phyloP scores from a whole-genome alignment of 805 yeast species.

The Monosporozyma yasuniensis region DNA sequence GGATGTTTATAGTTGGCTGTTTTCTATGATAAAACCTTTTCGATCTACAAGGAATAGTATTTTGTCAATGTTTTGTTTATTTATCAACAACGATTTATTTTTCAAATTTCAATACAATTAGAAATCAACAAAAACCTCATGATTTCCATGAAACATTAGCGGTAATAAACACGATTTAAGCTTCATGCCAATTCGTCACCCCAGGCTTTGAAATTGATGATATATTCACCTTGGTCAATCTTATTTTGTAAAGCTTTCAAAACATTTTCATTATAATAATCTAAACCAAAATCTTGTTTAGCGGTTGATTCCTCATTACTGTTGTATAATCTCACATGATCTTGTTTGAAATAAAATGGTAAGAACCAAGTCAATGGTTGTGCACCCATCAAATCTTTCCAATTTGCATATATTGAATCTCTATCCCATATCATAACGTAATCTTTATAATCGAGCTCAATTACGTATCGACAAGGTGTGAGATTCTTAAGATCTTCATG shows the following conservation, averaged over 20 bases:
- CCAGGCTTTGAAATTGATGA: conserved; percentile 9
- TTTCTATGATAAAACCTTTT: too few relatives aligned
- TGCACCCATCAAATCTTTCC: conserved; percentile 12
- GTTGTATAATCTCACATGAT: not conserved
- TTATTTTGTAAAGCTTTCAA: conserved; percentile 3
- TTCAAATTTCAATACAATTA: not conserved
- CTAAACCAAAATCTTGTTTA: not conserved
- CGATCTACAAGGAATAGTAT: too few relatives aligned
- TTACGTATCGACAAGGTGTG: conserved; percentile 31
- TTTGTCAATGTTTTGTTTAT: not conserved
- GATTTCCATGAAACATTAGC: not conserved
- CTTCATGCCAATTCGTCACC: conserved; percentile 2
- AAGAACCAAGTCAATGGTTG: not conserved
- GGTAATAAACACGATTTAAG: too few relatives aligned
- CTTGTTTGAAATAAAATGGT: not conserved
- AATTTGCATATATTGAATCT: conserved; percentile 16
- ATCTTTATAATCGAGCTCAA: conserved; percentile 28
- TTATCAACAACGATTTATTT: not conserved
- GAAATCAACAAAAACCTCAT: not conserved
- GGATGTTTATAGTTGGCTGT: not conserved
- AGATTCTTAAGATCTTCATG: not conserved
- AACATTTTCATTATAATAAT: not conserved
- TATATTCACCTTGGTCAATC: conserved; percentile 6
- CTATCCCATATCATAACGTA: conserved; percentile 20
- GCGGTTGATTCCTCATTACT: not conserved